Conservation (phyloP, 352 stramenopile genomes). For the Thraustochytrium striatum region DNA sequence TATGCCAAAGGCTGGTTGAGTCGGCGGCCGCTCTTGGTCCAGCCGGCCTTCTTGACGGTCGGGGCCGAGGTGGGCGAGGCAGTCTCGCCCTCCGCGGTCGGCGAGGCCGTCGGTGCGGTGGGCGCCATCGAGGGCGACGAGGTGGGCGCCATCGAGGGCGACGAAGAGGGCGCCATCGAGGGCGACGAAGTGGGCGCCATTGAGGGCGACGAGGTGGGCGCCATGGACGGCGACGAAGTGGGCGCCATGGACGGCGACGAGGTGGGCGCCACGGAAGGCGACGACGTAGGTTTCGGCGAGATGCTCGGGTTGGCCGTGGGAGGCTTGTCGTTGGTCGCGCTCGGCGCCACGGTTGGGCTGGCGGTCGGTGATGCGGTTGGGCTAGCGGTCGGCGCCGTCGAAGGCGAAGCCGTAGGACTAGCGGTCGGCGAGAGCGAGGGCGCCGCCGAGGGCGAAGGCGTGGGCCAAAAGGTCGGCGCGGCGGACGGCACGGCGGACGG, state of each 20-base stretch:
- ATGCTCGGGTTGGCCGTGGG: not conserved
- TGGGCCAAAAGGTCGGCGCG: not conserved
- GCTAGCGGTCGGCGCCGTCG: not conserved
- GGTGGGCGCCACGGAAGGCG: not conserved
- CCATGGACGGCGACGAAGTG: not conserved
- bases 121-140: not conserved
- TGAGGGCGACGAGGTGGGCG: slow-evolving; percentile 29
- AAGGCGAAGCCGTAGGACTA: too few species aligned
- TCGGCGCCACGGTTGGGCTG: not conserved
- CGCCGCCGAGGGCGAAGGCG: too few species aligned
- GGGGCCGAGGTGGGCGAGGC: not conserved
- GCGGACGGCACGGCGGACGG: not conserved
- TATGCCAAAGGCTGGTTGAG: too few species aligned
- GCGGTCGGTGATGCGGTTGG: not conserved
- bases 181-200: slow-evolving; percentile 65
- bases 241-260: not conserved
- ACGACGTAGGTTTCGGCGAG: not conserved
- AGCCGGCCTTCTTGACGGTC: too few species aligned
- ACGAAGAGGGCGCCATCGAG: too few species aligned
- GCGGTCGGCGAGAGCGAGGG: too few species aligned
- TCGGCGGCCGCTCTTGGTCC: too few species aligned
- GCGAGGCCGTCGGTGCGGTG: not conserved
- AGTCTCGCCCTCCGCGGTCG: not conserved
- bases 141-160: too few species aligned
- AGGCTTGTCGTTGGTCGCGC: not conserved